These are phyloP conservation scores for Zanthoxylum bungeanum DNA, from an alignment of 345 rosid species.

Conservation along the genomic window DNA sequence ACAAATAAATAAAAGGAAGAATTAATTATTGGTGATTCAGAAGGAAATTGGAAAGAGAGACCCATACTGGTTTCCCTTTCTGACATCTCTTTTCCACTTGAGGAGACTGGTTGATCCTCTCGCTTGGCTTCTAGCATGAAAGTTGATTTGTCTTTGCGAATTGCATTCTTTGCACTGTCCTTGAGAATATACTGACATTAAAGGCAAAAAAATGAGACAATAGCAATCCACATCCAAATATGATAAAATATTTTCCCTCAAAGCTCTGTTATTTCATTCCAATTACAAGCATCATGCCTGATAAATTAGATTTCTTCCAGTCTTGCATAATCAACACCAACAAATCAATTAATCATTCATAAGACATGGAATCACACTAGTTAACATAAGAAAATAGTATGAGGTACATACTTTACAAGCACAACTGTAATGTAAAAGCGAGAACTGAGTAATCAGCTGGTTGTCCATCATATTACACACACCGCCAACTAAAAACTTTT, in stretches of 20 bases:
- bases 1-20: neutral
- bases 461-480: neutral
- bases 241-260: neutral
- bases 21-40: neutral
- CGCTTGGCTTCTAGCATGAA: conserved; percentile 25
- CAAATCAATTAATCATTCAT: neutral
- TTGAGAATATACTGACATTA: conserved; percentile 43
- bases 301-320: neutral
- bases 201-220: conserved; percentile 9
- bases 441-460: neutral
- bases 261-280: neutral
- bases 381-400: neutral
- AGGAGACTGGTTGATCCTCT: conserved; percentile 30
- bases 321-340: neutral
- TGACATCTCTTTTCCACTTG: conserved; percentile 33
- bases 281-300: neutral
- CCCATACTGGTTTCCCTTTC: conserved; percentile 32
- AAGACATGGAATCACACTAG: neutral
- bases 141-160: conserved; percentile 34
- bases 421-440: neutral
- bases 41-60: neutral
- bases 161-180: conserved; percentile 30
- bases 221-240: neutral
- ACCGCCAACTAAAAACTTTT: neutral
- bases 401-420: neutral